Evolutionary conservation across 1,284 basidiomycete genomes (phyloP), one percentile per base, ranked within the genome.

Genomic region (Ustilago xerochloae): DNA sequence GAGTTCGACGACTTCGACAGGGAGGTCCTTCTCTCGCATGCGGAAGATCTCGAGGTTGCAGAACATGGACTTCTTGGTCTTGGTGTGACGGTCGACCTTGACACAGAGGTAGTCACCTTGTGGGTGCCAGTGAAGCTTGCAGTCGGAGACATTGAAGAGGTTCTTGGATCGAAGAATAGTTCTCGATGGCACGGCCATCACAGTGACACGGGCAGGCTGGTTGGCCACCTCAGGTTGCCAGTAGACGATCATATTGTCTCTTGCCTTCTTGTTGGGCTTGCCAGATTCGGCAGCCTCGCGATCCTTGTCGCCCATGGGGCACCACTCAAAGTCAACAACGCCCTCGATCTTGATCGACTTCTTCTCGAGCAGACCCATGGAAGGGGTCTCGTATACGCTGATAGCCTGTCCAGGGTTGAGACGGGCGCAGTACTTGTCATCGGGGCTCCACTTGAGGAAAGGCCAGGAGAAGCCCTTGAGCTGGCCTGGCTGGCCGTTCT

Each of bases 271-370:
- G 53, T 62, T 57, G 20, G 70, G 76, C 54, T 84, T 86, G 80
- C 67, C 84, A 24, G 67, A 60, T 18, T 77, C 86, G 81, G 77
- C 84, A 43, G 88, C 88, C 89, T 91, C 78, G 89, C 89, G 38
- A 86, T 87, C 70, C 85, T 91, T 92, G 81, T 97, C 95, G 62
- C 93, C 91, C 71, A 92, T 89, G 32, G 97, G 97, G 81, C 93
- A 94, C 97, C 97, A 99, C 86, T 99, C 97, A 85, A 99, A 99
- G 86, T 99, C 97, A 75, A 95, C 89, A 35, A 99, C 96, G 24
- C 96, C 97, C 80, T 99, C 95, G 65, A 99, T 93, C 88, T 98
- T 98, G 86, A 99, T 87, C 79, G 92, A 93, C 88, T 98, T 99
- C 87, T 97, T 98, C 80, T 94, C 96, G 67, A 98, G 89, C 54